Evolutionary conservation across 129 eudicot species (phyloP).

Genomic region (Pseudognaphalium luteoalbum): DNA sequence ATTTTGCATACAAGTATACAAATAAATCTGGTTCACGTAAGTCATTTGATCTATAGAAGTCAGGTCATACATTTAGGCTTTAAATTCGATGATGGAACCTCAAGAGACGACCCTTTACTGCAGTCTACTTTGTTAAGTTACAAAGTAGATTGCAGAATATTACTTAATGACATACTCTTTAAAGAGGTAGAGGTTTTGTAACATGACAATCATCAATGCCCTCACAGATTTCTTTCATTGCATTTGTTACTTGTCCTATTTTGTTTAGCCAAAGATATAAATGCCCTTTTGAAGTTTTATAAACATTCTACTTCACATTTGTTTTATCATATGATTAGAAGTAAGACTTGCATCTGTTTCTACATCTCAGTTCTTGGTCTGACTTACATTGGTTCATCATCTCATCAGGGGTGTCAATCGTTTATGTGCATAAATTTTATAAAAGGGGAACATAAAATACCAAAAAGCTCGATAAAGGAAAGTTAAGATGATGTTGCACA

Average conservation of each 20-base stretch:
- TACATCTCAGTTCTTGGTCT: not conserved
- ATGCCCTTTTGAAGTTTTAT: not conserved
- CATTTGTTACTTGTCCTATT: not conserved
- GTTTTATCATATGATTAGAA: not conserved
- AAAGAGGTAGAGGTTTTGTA: not conserved
- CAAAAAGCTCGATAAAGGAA: too few species aligned
- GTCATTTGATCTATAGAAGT: too few species aligned
- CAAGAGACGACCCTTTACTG: not conserved
- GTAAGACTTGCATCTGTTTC: not conserved
- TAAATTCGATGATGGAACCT: not conserved
- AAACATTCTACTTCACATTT: not conserved
- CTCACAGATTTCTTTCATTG: not conserved
- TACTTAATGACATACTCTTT: not conserved
- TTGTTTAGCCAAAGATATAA: not conserved
- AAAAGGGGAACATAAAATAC: too few species aligned
- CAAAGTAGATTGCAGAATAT: not conserved
- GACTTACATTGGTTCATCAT: not conserved
- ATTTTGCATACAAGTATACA: not conserved
- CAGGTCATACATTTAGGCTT: too few species aligned
- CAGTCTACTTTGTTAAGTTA: not conserved
- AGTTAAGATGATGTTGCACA: too few species aligned
- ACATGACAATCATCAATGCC: not conserved
- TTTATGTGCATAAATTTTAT: too few species aligned
- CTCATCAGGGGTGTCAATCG: too few species aligned
- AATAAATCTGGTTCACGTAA: not conserved